Percentiles rank a stretch among this genome's conserved stretches.
phyloP scores from a whole-genome alignment of 1,284 basidiomycete genomes.

The Pyrrhoderma noxium region DNA sequence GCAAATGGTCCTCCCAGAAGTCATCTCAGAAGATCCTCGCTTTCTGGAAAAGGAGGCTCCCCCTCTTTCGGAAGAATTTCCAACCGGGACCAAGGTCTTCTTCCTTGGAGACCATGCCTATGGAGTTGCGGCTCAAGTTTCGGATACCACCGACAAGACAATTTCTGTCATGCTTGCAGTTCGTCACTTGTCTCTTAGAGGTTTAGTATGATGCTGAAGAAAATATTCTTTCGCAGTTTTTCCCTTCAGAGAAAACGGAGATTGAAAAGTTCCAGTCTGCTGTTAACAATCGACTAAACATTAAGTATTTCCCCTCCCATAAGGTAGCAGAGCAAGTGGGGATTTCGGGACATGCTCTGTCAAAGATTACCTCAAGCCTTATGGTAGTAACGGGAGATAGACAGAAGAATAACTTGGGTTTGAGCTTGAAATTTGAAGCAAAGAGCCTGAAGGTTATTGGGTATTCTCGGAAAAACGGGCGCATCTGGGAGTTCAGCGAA shows the following conservation, averaged over 20 bases:
- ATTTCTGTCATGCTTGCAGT: slow-evolving; percentile 80
- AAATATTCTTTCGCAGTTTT: slow-evolving; percentile 52
- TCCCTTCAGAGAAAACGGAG: slow-evolving; percentile 73
- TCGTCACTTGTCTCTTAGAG: slow-evolving; percentile 25
- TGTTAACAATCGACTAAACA: slow-evolving; percentile 48
- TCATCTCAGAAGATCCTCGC: slow-evolving; percentile 82
- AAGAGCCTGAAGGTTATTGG: slow-evolving; percentile 95
- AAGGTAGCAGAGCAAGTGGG: slow-evolving; percentile 63
- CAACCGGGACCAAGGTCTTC: slow-evolving; percentile 85
- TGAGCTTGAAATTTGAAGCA: slow-evolving; percentile 94
- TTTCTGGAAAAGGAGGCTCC: slow-evolving; percentile 80
- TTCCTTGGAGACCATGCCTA: slow-evolving; percentile 93
- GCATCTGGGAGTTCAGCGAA: slow-evolving; percentile 92
- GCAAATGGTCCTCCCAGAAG: slow-evolving; percentile 74
- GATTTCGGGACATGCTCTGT: slow-evolving; percentile 69
- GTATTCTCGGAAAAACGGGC: slow-evolving; percentile 81
- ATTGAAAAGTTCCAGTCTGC: slow-evolving; percentile 70
- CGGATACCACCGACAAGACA: slow-evolving; percentile 55
- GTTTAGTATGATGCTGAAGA: not conserved
- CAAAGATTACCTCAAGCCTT: slow-evolving; percentile 90
- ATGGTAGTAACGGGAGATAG: slow-evolving; percentile 73
- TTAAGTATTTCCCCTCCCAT: slow-evolving; percentile 72
- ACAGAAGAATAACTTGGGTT: slow-evolving; percentile 85
- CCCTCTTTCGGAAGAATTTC: slow-evolving; percentile 84
- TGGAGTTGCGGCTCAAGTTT: slow-evolving; percentile 90